A percentile compares a stretch with the other conserved stretches of the same genome.
phyloP scores from a whole-genome alignment of 2,329 filamentous ascomycete genomes.

The Fusarium armeniacum region DNA sequence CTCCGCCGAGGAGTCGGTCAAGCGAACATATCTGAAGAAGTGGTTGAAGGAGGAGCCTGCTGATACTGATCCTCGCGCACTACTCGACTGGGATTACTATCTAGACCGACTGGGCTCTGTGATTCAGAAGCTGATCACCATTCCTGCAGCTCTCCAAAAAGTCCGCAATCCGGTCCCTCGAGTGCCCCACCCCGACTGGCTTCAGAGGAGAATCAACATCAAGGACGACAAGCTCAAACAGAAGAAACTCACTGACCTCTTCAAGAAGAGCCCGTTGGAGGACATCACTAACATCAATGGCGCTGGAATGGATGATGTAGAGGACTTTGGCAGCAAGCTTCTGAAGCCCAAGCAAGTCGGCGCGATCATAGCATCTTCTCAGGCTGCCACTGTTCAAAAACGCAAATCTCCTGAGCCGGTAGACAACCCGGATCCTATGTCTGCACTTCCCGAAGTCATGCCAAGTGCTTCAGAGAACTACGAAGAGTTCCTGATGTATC shows the following conservation, averaged over 20 bases:
- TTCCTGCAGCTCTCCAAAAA: conserved; percentile 95
- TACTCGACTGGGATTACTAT: conserved; percentile 99
- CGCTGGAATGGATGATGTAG: conserved; percentile 75
- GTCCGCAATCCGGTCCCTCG: conserved; percentile 93
- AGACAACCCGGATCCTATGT: conserved; percentile 81
- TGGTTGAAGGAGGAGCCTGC: conserved; percentile 95
- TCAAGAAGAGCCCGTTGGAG: conserved; percentile 74
- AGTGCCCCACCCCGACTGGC: conserved; percentile 95
- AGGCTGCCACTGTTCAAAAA: conserved; percentile 69
- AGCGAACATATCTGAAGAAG: conserved; percentile 90
- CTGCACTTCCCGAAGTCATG: conserved; percentile 85
- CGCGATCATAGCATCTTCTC: conserved; percentile 69
- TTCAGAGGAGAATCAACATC: conserved; percentile 90
- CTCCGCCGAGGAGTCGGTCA: conserved; percentile 89
- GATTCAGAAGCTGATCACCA: conserved; percentile 98
- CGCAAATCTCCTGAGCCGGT: conserved; percentile 79
- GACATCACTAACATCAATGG: conserved; percentile 78
- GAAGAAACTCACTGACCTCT: conserved; percentile 95
- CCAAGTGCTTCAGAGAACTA: conserved; percentile 90
- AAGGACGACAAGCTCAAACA: conserved; percentile 99
- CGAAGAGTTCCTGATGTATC: conserved; percentile 87
- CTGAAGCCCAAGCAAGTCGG: conserved; percentile 74
- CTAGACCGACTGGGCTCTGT: conserved; percentile 95
- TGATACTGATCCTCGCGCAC: conserved; percentile 88
- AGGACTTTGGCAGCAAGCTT: conserved; percentile 82